A percentile compares a stretch with the other conserved stretches of the same genome.
These are phyloP conservation scores for Phlebiopsis flavidoalba DNA, from an alignment of 768 basidiomycete species.

Conservation along the genomic window DNA sequence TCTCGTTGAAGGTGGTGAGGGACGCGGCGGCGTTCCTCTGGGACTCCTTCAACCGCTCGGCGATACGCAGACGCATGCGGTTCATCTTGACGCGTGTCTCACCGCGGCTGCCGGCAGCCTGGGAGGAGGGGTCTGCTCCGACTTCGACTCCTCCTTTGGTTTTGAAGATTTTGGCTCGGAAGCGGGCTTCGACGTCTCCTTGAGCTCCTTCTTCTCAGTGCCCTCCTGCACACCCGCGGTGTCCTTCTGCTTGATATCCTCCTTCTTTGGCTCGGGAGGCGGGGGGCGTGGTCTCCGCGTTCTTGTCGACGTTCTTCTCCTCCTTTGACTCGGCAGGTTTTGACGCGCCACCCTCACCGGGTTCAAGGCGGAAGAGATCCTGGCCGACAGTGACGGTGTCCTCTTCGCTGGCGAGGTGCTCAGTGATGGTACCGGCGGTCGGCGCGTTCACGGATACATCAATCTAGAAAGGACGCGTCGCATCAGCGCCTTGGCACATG, in stretches of 20 bases:
- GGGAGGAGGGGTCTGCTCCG: conserved; percentile 26
- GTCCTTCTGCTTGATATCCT: conserved; percentile 21
- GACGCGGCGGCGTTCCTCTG: conserved; percentile 91
- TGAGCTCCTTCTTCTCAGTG: conserved; percentile 30
- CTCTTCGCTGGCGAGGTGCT: conserved; percentile 85
- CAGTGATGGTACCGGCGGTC: conserved; percentile 78
- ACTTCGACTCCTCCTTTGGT: conserved; percentile 8
- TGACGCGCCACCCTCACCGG: conserved; percentile 40
- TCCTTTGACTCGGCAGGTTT: conserved; percentile 23
- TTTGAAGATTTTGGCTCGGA: conserved; percentile 16
- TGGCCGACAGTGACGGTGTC: conserved; percentile 94
- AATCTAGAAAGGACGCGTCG: conserved; percentile 49
- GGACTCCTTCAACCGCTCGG: conserved; percentile 95
- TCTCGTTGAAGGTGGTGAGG: conserved; percentile 98
- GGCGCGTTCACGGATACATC: conserved; percentile 97
- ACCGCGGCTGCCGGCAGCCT: conserved; percentile 51
- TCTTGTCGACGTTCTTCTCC: conserved; percentile 45
- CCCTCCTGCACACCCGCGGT: conserved; percentile 27
- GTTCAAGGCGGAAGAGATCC: conserved; percentile 88
- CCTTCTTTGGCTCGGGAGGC: conserved; percentile 37
- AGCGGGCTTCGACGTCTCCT: conserved; percentile 29
- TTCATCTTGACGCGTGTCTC: conserved; percentile 99
- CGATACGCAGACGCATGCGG: conserved; percentile 95
- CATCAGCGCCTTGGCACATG: neutral
- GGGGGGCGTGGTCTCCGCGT: conserved; percentile 27